These are phyloP conservation scores for Sporodiniella umbellata DNA, from an alignment of 371 early-diverging fungal genomes.

Conservation along the genomic window DNA sequence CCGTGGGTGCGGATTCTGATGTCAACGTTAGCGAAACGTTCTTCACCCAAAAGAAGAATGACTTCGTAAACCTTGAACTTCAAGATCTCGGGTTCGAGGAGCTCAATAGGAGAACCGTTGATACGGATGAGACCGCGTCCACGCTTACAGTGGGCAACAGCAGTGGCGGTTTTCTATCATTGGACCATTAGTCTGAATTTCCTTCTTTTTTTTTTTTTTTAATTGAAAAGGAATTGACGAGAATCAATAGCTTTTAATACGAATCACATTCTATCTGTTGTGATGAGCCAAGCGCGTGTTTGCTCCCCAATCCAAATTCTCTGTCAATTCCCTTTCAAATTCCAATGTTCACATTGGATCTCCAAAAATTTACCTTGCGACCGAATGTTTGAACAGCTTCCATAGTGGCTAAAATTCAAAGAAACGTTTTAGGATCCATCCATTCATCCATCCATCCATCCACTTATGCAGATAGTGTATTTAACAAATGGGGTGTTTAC, in stretches of 20 bases:
- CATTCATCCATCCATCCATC: conserved; percentile 14
- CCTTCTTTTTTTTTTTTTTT: too few relatives aligned
- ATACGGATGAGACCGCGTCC: conserved; percentile 93
- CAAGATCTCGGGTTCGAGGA: conserved; percentile 96
- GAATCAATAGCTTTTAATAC: too few relatives aligned
- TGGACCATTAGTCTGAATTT: too few relatives aligned
- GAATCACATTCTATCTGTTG: too few relatives aligned
- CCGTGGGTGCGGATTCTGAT: conserved; percentile 97
- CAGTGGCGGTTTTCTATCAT: conserved; percentile 99
- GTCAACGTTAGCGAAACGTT: conserved; percentile 95
- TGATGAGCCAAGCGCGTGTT: too few relatives aligned
- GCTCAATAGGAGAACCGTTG: conserved; percentile 97
- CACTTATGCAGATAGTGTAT: not conserved
- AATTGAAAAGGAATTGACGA: too few relatives aligned
- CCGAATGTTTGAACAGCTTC: conserved; percentile 53
- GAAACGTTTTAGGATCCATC: not conserved
- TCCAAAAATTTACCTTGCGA: conserved; percentile 37
- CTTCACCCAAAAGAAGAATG: conserved; percentile 94
- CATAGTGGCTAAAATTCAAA: conserved; percentile 21
- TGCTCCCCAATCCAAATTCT: not conserved
- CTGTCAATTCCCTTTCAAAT: not conserved
- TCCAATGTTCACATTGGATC: not conserved
- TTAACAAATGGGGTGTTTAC: conserved; percentile 1
- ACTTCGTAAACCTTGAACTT: conserved; percentile 99
- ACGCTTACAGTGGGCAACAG: conserved; percentile 98